phyloP scores from a whole-genome alignment of 2,329 filamentous ascomycete genomes.

The Cladobotryum mycophilum region DNA sequence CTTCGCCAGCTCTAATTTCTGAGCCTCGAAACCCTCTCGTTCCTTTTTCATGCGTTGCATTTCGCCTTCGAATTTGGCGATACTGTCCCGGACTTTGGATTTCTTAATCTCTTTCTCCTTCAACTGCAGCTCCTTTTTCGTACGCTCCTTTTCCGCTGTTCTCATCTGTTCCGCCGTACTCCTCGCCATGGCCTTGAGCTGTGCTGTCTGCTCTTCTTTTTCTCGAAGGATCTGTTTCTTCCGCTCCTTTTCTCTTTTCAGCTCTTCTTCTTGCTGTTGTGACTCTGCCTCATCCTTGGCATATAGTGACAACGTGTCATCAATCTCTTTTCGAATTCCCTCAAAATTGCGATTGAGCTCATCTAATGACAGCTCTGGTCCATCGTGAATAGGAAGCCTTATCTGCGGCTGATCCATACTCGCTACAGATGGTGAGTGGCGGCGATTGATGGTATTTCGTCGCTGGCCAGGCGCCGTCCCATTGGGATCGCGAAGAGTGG shows the following conservation, averaged over 20 bases:
- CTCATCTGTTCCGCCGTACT: constrained; percentile 77
- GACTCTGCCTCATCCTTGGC: constrained; percentile 67
- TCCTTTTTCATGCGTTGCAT: constrained; percentile 54
- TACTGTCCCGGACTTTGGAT: constrained; percentile 63
- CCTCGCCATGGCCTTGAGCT: constrained; percentile 74
- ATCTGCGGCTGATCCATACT: constrained; percentile 45
- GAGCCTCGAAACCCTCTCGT: constrained; percentile 46
- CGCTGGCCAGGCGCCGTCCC: constrained; percentile 40
- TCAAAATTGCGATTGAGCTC: constrained; percentile 79
- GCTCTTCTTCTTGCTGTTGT: constrained; percentile 55
- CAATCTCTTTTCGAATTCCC: constrained; percentile 72
- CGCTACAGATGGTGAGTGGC: constrained; percentile 66
- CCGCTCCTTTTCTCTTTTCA: constrained; percentile 72
- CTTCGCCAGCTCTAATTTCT: constrained; percentile 45
- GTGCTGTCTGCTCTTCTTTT: constrained; percentile 84
- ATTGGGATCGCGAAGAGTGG: constrained; percentile 56
- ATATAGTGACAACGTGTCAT: constrained; percentile 67
- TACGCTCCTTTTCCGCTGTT: constrained; percentile 68
- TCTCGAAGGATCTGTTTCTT: constrained; percentile 74
- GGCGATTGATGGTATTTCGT: constrained; percentile 59
- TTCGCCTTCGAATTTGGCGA: constrained; percentile 61
- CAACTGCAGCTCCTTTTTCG: constrained; percentile 67
- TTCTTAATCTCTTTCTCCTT: constrained; percentile 64
- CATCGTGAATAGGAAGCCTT: constrained; percentile 40
- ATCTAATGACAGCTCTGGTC: constrained; percentile 62